These are phyloP conservation scores for Cordyceps tenuipes DNA, from an alignment of 2,329 filamentous ascomycete genomes.

Conservation along the genomic window DNA sequence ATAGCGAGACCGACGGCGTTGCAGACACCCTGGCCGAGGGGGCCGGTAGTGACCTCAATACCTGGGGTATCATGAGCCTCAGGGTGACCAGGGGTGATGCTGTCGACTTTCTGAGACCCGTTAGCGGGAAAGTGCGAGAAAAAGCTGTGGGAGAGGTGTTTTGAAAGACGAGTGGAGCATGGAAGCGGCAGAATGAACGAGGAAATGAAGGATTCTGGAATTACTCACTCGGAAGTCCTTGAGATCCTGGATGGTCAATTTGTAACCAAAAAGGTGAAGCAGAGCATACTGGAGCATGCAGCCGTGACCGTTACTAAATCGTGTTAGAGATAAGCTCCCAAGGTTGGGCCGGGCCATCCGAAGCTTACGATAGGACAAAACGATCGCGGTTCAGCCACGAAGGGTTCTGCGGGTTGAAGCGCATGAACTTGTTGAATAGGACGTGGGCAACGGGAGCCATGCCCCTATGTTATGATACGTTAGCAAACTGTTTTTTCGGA, in stretches of 20 bases:
- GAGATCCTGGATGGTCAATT: constrained; percentile 76
- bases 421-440: constrained; percentile 98
- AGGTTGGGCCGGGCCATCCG: not conserved
- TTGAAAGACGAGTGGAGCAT: too few species aligned
- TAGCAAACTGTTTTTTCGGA: constrained; percentile 20
- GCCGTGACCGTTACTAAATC: constrained; percentile 81
- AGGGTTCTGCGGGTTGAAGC: constrained; percentile 98
- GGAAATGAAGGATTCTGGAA: not conserved
- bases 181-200: not conserved
- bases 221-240: constrained; percentile 88
- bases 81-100: constrained; percentile 90
- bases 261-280: constrained; percentile 93
- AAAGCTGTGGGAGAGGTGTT: not conserved
- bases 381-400: constrained; percentile 95
- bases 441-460: constrained; percentile 95
- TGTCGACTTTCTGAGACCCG: constrained; percentile 39
- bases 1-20: constrained; percentile 98
- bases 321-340: constrained; percentile 11
- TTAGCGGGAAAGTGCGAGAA: not conserved
- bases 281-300: constrained; percentile 99
- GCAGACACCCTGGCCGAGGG: constrained; percentile 92
- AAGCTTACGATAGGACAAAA: constrained; percentile 94
- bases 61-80: constrained; percentile 95
- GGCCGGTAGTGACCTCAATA: constrained; percentile 95
- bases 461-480: constrained; percentile 41